Conservation (phyloP, 2,329 filamentous ascomycete species). For the Penicillium capsulatum region DNA sequence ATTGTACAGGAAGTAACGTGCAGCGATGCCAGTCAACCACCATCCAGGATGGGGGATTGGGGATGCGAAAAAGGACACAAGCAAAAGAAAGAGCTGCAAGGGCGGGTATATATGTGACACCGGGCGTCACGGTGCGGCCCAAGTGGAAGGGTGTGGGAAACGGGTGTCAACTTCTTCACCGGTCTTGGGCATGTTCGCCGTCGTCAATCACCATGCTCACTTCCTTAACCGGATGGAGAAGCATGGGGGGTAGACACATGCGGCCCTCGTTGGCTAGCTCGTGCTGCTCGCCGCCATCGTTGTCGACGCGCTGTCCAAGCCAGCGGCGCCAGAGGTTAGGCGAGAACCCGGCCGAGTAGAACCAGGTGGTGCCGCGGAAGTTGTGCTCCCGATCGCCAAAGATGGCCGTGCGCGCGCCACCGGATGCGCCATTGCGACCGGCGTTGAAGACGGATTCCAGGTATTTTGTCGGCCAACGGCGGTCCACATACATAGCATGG, state of each 20-base stretch:
- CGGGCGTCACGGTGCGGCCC: neutral
- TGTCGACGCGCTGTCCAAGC: slow-evolving; percentile 76
- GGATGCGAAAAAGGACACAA: slow-evolving; percentile 2
- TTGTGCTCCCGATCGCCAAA: slow-evolving; percentile 88
- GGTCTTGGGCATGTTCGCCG: slow-evolving; percentile 24
- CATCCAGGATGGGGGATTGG: neutral
- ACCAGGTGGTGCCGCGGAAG: slow-evolving; percentile 82
- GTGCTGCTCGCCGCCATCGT: slow-evolving; percentile 72
- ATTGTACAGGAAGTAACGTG: slow-evolving; percentile 17
- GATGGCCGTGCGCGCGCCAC: slow-evolving; percentile 67
- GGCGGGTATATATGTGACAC: neutral
- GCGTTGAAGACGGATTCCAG: slow-evolving; percentile 77
- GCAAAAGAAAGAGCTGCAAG: neutral
- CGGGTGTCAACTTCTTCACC: slow-evolving; percentile 6
- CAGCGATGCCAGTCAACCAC: slow-evolving; percentile 10
- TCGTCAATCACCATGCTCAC: slow-evolving; percentile 54
- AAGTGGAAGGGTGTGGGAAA: neutral
- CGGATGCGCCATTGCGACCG: slow-evolving; percentile 67
- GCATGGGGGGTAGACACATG: slow-evolving; percentile 87
- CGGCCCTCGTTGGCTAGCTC: slow-evolving; percentile 71
- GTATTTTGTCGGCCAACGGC: slow-evolving; percentile 76
- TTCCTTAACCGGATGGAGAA: slow-evolving; percentile 83
- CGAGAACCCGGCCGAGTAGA: slow-evolving; percentile 81
- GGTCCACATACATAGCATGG: slow-evolving; percentile 82
- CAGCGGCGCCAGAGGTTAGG: slow-evolving; percentile 78